Conservation (phyloP, 2,329 filamentous ascomycete species). For the Teratosphaeria gauchensis region DNA sequence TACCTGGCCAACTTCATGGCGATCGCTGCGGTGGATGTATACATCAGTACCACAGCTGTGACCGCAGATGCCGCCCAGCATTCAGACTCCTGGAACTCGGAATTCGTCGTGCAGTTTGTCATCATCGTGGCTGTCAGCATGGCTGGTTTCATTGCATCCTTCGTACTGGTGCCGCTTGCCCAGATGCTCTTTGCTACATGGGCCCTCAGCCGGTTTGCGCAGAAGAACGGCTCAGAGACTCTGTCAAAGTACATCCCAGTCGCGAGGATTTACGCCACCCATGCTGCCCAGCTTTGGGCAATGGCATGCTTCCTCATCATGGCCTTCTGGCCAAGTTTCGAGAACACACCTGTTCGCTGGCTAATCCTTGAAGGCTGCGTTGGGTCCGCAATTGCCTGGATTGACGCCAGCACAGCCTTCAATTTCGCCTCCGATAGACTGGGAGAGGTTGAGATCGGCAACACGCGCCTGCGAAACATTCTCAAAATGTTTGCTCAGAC, state of each 20-base stretch:
- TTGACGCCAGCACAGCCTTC: conserved; percentile 12
- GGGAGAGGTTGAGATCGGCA: conserved; percentile 2
- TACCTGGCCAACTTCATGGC: conserved; percentile 8
- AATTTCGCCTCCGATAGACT: conserved; percentile 10
- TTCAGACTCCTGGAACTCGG: conserved; percentile 2
- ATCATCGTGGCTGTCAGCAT: conserved; percentile 4
- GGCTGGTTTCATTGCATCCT: conserved; percentile 9
- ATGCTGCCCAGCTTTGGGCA: conserved; percentile 12
- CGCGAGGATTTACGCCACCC: conserved; percentile 9
- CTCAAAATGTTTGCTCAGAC: conserved; percentile 3
- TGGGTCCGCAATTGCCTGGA: conserved; percentile 12
- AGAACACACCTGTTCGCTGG: conserved; percentile 4
- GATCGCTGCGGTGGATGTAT: conserved; percentile 10
- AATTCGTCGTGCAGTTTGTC: conserved; percentile 7
- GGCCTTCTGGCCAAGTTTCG: conserved; percentile 9
- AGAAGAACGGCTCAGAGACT: conserved; percentile 3
- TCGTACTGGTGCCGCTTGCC: conserved; percentile 12
- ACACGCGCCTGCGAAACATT: conserved; percentile 1
- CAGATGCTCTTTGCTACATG: conserved; percentile 9
- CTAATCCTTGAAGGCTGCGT: conserved; percentile 8
- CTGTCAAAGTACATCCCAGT: conserved; percentile 8
- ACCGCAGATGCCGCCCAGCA: conserved; percentile 7
- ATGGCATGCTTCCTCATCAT: conserved; percentile 10
- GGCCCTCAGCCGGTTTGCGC: conserved; percentile 3
- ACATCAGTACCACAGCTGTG: conserved; percentile 6